Conservation (phyloP, 2,329 filamentous ascomycete species). For the Botrytis tulipae region DNA sequence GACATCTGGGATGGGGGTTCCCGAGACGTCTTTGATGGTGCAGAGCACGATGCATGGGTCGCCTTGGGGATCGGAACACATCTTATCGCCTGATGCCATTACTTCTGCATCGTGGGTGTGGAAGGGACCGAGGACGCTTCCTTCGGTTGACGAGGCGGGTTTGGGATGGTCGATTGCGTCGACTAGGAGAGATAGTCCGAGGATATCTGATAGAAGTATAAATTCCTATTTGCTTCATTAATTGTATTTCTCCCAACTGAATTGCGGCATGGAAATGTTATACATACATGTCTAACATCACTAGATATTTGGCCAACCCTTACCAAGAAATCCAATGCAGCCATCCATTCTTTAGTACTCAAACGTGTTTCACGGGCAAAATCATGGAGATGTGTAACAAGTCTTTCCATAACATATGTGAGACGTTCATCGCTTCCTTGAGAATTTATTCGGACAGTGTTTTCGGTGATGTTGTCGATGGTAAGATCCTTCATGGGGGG, state of each 20-base stretch:
- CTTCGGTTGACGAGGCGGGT: slow-evolving; percentile 66
- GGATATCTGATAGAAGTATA: slow-evolving; percentile 77
- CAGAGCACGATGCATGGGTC: slow-evolving; percentile 72
- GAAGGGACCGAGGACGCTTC: slow-evolving; percentile 78
- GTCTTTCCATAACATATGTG: slow-evolving; percentile 68
- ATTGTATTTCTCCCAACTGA: neutral
- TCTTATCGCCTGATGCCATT: slow-evolving; percentile 54
- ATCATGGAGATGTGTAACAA: slow-evolving; percentile 77
- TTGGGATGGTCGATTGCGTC: slow-evolving; percentile 84
- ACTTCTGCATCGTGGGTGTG: slow-evolving; percentile 73
- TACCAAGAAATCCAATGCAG: slow-evolving; percentile 68
- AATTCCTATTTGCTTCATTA: slow-evolving; percentile 55
- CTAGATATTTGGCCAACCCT: slow-evolving; percentile 70
- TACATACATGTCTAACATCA: slow-evolving; percentile 66
- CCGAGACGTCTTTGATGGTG: slow-evolving; percentile 62
- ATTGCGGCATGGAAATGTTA: neutral
- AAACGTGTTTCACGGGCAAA: slow-evolving; percentile 77
- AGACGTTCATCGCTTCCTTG: slow-evolving; percentile 63
- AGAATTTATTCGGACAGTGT: slow-evolving; percentile 72
- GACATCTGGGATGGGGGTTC: slow-evolving; percentile 61
- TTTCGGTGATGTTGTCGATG: slow-evolving; percentile 77
- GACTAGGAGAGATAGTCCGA: slow-evolving; percentile 76
- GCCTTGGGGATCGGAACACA: slow-evolving; percentile 68
- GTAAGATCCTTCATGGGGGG: slow-evolving; percentile 67
- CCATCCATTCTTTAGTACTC: slow-evolving; percentile 76